Evolutionary conservation across 805 yeast species (phyloP).

Genomic region (Candida hungchunana): DNA sequence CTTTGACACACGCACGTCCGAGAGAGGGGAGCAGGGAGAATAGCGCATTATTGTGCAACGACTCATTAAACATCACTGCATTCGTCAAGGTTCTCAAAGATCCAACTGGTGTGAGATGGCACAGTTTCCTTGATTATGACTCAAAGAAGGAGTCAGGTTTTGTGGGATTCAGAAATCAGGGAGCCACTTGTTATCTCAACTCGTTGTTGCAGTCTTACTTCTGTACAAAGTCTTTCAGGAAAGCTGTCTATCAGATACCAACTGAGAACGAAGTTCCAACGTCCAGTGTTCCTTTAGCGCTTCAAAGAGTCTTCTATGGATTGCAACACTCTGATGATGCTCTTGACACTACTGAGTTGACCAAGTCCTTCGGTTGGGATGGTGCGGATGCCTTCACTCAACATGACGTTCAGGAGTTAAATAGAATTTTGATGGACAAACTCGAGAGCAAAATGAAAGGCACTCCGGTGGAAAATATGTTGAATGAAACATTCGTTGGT

Average conservation of each 20-base stretch:
- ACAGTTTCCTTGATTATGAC: constrained; percentile 76
- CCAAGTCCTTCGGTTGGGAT: constrained; percentile 97
- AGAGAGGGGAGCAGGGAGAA: constrained; percentile 18
- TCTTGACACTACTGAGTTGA: constrained; percentile 79
- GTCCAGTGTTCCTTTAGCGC: constrained; percentile 67
- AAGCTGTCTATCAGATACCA: constrained; percentile 86
- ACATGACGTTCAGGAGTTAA: constrained; percentile 96
- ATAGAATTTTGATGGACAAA: constrained; percentile 92
- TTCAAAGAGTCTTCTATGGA: constrained; percentile 83
- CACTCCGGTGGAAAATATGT: constrained; percentile 67
- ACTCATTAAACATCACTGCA: constrained; percentile 66
- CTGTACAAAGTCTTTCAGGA: constrained; percentile 78
- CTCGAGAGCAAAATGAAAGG: constrained; percentile 90
- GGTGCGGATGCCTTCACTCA: constrained; percentile 92
- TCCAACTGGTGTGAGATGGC: constrained; percentile 93
- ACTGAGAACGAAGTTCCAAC: constrained; percentile 53
- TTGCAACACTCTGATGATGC: constrained; percentile 71
- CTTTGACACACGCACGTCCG: constrained; percentile 19
- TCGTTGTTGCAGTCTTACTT: constrained; percentile 87
- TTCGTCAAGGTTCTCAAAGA: constrained; percentile 77
- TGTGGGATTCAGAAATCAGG: constrained; percentile 93
- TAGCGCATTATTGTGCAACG: constrained; percentile 41
- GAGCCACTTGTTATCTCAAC: constrained; percentile 96
- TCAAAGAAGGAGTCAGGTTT: constrained; percentile 85
- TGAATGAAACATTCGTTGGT: constrained; percentile 87